These are phyloP conservation scores for Phytophthora megakarya DNA, from an alignment of 352 stramenopile genomes.

Conservation along the genomic window DNA sequence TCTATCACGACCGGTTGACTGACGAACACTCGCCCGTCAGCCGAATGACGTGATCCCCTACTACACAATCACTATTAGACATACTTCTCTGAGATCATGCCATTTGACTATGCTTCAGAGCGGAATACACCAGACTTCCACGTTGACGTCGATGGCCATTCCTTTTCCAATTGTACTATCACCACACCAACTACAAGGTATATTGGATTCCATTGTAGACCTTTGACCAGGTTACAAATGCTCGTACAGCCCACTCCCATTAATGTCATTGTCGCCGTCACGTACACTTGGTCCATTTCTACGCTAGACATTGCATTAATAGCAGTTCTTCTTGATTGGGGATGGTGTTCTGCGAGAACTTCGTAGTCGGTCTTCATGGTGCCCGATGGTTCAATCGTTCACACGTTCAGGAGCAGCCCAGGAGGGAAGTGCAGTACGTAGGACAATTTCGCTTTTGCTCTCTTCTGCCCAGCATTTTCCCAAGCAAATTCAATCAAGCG, in stretches of 20 bases:
- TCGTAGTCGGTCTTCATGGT: conserved; percentile 12
- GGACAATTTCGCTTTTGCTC: background rate
- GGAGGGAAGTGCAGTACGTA: background rate
- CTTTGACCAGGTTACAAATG: conserved; percentile 4
- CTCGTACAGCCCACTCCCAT: conserved; percentile 2
- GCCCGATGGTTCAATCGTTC: background rate
- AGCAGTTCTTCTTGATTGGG: conserved; percentile 1
- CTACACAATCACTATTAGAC: no score
- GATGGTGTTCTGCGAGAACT: conserved; percentile 8
- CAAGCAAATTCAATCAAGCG: conserved; percentile 7
- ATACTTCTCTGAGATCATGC: no score
- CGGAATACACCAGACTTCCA: no score
- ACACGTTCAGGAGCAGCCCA: background rate
- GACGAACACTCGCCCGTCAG: no score
- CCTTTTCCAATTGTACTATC: background rate
- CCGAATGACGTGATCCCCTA: no score
- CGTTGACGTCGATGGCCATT: no score
- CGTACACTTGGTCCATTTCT: conserved; percentile 18
- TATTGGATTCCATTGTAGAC: conserved; percentile 16
- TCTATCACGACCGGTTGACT: background rate
- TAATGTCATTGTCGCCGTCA: background rate
- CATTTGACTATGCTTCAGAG: no score
- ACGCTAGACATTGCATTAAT: conserved; percentile 10
- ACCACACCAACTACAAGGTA: background rate
- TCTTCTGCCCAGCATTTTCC: background rate